phyloP scores from a whole-genome alignment of 208 protist genomes.

The Trypanosoma grayi region DNA sequence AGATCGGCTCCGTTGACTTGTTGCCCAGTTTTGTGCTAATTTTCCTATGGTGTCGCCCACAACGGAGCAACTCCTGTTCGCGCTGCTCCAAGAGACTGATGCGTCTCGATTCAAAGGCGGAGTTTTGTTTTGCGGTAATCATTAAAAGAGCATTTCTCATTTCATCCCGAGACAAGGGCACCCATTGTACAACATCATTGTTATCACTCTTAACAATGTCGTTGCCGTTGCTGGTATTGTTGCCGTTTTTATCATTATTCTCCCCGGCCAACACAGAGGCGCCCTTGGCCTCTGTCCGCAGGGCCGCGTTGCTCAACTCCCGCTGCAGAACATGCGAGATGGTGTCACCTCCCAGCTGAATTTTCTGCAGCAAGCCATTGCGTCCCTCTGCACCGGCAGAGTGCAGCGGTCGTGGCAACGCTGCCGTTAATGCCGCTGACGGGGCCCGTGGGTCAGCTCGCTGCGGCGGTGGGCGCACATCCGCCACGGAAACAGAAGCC shows the following conservation, averaged over 20 bases:
- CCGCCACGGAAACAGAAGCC: neutral
- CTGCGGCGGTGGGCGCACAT: constrained; percentile 5
- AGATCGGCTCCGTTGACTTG: constrained; percentile 31
- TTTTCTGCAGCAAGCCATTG: neutral
- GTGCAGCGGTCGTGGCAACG: neutral
- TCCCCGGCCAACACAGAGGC: neutral
- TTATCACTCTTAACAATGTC: neutral
- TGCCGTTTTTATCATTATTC: neutral
- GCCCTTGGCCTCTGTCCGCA: neutral
- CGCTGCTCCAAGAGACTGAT: constrained; percentile 22
- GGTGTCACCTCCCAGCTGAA: neutral
- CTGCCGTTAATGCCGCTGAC: neutral
- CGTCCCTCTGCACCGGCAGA: neutral
- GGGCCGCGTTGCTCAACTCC: neutral
- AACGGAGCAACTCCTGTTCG: constrained; percentile 1
- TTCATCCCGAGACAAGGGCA: neutral
- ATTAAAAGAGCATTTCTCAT: constrained; percentile 11
- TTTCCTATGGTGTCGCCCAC: neutral
- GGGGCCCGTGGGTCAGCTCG: neutral
- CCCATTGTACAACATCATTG: neutral
- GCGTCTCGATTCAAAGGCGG: constrained; percentile 6
- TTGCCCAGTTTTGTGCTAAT: neutral
- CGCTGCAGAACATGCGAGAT: constrained; percentile 2
- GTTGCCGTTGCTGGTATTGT: neutral
- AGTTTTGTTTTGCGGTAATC: constrained; percentile 23